These are phyloP conservation scores for Claviceps maximensis DNA, from an alignment of 2,329 filamentous ascomycete species.

Conservation along the genomic window DNA sequence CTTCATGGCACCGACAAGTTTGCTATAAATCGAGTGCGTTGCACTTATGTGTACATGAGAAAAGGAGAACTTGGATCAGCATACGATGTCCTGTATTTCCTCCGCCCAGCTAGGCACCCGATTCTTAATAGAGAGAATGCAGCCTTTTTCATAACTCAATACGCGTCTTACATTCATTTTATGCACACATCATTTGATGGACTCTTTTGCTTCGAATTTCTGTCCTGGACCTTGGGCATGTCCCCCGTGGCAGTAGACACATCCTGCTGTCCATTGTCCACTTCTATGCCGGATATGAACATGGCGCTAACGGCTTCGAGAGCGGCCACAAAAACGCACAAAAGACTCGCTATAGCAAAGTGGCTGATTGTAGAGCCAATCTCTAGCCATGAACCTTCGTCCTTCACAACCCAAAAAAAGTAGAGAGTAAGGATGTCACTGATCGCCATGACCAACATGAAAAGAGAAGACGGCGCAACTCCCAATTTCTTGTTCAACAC, in stretches of 20 bases:
- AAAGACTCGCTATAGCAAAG: slow-evolving; percentile 78
- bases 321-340: slow-evolving; percentile 82
- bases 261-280: background rate
- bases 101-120: too few relatives aligned
- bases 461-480: slow-evolving; percentile 76
- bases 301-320: slow-evolving; percentile 76
- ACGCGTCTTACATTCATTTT: too few relatives aligned
- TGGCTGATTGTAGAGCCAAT: slow-evolving; percentile 95
- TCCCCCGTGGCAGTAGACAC: background rate
- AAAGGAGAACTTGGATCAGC: too few relatives aligned
- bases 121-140: too few relatives aligned
- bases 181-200: too few relatives aligned
- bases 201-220: too few relatives aligned
- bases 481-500: slow-evolving; percentile 75
- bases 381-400: slow-evolving; percentile 94
- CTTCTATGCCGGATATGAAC: slow-evolving; percentile 69
- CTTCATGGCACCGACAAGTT: too few relatives aligned
- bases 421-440: slow-evolving; percentile 86
- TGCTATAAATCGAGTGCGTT: too few relatives aligned
- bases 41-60: too few relatives aligned
- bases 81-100: too few relatives aligned
- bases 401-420: slow-evolving; percentile 95
- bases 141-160: too few relatives aligned
- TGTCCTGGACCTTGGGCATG: background rate
- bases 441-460: slow-evolving; percentile 87